Conservation (phyloP, 768 basidiomycete genomes). For the Boletus edulis region DNA sequence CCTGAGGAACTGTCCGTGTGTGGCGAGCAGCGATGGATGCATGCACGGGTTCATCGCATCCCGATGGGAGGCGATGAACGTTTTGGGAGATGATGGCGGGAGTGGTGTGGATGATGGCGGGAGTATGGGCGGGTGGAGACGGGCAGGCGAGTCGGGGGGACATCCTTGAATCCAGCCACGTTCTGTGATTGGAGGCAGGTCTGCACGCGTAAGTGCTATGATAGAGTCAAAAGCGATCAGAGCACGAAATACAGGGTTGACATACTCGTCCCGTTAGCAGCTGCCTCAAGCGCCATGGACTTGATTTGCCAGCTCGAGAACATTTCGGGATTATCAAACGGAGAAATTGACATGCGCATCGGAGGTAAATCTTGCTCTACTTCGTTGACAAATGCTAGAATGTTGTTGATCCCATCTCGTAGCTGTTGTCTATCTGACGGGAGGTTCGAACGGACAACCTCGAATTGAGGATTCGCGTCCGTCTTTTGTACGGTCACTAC, state of each 20-base stretch:
- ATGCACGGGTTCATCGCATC: conserved; percentile 37
- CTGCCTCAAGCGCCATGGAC: conserved; percentile 24
- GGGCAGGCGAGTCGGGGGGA: conserved; percentile 23
- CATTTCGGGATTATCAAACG: conserved; percentile 29
- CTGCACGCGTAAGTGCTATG: conserved; percentile 26
- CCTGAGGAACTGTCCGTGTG: conserved; percentile 54
- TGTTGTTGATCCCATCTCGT: not conserved
- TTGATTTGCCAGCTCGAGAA: conserved; percentile 25
- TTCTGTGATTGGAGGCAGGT: conserved; percentile 34
- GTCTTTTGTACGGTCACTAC: conserved; percentile 29
- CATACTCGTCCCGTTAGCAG: conserved; percentile 28
- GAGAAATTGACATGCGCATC: conserved; percentile 30
- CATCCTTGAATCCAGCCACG: conserved; percentile 24
- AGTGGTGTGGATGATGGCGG: not conserved
- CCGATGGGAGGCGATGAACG: conserved; percentile 37
- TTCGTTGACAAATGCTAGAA: conserved; percentile 26
- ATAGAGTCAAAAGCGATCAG: not conserved
- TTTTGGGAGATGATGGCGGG: too few species aligned
- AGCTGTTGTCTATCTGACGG: conserved; percentile 1
- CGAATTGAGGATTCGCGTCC: not conserved
- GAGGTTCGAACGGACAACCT: conserved; percentile 18
- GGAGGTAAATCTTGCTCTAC: conserved; percentile 31
- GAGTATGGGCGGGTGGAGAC: conserved; percentile 32
- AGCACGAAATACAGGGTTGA: not conserved
- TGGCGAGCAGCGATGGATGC: conserved; percentile 33